These are phyloP conservation scores for Hygrophorus pudorinus DNA, from an alignment of 768 basidiomycete species.

Conservation along the genomic window DNA sequence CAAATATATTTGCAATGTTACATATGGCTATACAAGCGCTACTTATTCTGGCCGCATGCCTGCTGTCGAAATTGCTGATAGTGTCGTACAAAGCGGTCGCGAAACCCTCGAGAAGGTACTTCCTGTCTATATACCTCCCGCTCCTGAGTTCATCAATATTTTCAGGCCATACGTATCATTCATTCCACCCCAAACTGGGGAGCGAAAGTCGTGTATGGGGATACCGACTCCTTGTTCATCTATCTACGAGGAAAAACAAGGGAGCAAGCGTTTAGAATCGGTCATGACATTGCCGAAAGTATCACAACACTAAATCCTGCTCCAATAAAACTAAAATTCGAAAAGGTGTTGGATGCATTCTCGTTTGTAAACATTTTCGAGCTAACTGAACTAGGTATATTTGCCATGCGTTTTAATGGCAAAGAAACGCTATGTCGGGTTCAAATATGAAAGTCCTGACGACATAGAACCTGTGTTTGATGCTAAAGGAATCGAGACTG, in stretches of 20 bases:
- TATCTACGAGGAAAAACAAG: conserved; percentile 85
- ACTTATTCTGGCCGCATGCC: conserved; percentile 97
- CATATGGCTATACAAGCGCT: conserved; percentile 93
- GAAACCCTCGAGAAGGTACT: conserved; percentile 96
- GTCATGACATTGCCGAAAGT: conserved; percentile 83
- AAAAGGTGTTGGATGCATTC: conserved; percentile 55
- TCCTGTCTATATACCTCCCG: conserved; percentile 7
- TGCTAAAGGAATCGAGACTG: conserved; percentile 97
- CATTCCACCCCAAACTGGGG: conserved; percentile 77
- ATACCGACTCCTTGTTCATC: conserved; percentile 94
- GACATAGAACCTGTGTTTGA: conserved; percentile 78
- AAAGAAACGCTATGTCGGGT: conserved; percentile 98
- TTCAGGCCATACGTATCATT: conserved; percentile 74
- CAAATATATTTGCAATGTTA: conserved; percentile 91
- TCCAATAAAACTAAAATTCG: conserved; percentile 94
- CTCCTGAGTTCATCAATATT: neutral
- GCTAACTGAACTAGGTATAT: conserved; percentile 63
- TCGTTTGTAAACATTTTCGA: neutral
- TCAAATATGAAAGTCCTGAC: conserved; percentile 83
- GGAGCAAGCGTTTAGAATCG: conserved; percentile 89
- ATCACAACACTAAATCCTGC: conserved; percentile 82
- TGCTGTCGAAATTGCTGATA: conserved; percentile 95
- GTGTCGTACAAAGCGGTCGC: conserved; percentile 92
- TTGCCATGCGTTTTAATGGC: conserved; percentile 91
- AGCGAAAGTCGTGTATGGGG: conserved; percentile 88